Base-by-base conservation (phyloP, 2,329 filamentous ascomycete genomes). In the Microsporum ferrugineum region DNA sequence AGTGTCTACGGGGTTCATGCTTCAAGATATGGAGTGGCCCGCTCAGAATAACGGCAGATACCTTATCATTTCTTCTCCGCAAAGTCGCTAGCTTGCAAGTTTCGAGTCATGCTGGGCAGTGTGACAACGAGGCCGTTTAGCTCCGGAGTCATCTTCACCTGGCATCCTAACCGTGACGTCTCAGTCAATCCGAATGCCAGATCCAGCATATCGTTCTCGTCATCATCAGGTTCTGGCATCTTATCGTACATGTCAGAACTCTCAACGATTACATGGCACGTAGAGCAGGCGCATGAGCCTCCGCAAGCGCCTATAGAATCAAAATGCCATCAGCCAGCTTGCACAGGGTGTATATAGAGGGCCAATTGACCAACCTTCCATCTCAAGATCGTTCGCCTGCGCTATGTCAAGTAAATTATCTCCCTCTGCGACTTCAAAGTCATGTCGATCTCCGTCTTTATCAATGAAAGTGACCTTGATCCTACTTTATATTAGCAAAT, bases 351-450 rank as follows among this genome's bases (percentile, higher is more conserved):
- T 38, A 12, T 34, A 45, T 43, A 43, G 14, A n/a, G 29, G 17
- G 49, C 12, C 43, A 58, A 62, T 57, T 27, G 7, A 61, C 59
- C 5, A n/a, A 82, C 83, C 91, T 79, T 99, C 94, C 92, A 99
- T 97, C 74, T 99, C 94, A 47, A 99, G 79, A 71, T 97, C 92
- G 74, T 97, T 84, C 53, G 88, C 89, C 73, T 96, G 92, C 27
- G 92, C 94, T 70, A 99, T 92, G 70, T 97, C 92, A 60, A 99
- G 81, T 60, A 99, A 79, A 74, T 99, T 99, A 75, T 96, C 91
- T 57, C 94, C 94, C 68, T 88, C 85, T 12, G 84, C 80, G 6
- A 96, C 92, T 63, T 87, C 85, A 69, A 96, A 84, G 63, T 87
- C 89, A 73, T 89, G 82, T 66, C 85, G 81, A 34, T 83, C 79